These are phyloP conservation scores for Prunus kanzakura DNA, from an alignment of 306 rosid species.

Conservation along the genomic window DNA sequence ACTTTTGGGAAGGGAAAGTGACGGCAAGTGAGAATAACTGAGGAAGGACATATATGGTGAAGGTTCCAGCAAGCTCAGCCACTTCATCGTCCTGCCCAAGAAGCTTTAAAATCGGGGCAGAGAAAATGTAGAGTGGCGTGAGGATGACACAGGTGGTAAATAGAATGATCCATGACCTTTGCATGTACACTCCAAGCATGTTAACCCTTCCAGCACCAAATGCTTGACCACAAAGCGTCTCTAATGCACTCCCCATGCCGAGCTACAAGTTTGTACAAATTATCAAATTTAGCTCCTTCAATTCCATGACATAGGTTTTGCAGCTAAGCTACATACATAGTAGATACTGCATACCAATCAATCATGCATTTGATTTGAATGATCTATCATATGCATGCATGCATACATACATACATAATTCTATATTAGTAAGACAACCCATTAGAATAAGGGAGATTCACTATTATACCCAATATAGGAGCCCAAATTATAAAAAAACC, in stretches of 20 bases:
- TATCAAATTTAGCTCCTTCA: not conserved
- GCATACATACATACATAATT: no score
- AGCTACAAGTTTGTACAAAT: conserved; percentile 24
- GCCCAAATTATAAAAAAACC: no score
- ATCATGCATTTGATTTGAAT: no score
- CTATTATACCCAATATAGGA: no score
- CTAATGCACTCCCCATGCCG: conserved; percentile 93
- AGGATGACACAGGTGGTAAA: conserved; percentile 39
- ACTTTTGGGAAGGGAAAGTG: conserved; percentile 78
- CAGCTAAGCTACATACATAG: no score
- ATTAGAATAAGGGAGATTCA: no score
- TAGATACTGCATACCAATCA: no score
- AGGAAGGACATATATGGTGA: conserved; percentile 54
- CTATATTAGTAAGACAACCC: no score
- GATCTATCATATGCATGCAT: no score
- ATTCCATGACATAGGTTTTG: not conserved
- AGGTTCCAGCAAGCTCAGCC: conserved; percentile 66
- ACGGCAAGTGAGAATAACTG: conserved; percentile 63
- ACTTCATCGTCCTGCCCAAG: conserved; percentile 72
- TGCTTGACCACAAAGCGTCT: conserved; percentile 94
- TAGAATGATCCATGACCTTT: conserved; percentile 80
- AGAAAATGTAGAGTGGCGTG: conserved; percentile 64
- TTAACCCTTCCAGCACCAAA: conserved; percentile 76
- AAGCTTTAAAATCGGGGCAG: conserved; percentile 63
- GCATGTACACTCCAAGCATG: conserved; percentile 88